A percentile compares a stretch with the other conserved stretches of the same genome.
These are phyloP conservation scores for Yamadazyma atlantica DNA, from an alignment of 1,139 yeast genomes.

Conservation along the genomic window DNA sequence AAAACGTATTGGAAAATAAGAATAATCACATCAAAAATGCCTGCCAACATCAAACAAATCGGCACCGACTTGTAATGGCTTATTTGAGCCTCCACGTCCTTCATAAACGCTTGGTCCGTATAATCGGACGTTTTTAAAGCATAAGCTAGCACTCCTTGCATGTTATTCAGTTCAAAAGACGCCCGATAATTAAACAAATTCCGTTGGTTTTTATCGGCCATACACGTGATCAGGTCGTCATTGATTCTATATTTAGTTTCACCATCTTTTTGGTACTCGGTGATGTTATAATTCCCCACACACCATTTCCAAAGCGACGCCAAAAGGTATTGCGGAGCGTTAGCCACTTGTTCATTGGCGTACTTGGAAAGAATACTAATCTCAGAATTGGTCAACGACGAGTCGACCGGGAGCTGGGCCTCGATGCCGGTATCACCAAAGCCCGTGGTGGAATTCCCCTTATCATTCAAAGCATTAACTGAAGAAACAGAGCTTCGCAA, in stretches of 20 bases:
- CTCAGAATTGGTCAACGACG: constrained; percentile 51
- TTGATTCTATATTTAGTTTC: constrained; percentile 10
- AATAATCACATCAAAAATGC: constrained; percentile 18
- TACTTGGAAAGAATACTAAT: constrained; percentile 46
- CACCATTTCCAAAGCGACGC: constrained; percentile 50
- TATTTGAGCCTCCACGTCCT: constrained; percentile 19
- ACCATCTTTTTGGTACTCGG: constrained; percentile 17
- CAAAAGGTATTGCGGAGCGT: constrained; percentile 51
- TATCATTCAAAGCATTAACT: background rate
- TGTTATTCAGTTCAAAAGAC: constrained; percentile 38
- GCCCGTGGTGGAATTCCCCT: background rate
- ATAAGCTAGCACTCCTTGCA: constrained; percentile 47
- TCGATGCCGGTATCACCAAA: constrained; percentile 3
- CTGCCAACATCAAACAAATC: constrained; percentile 12
- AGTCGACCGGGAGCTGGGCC: constrained; percentile 30
- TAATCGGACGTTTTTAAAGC: constrained; percentile 30
- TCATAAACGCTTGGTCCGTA: constrained; percentile 21
- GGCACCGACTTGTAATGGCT: constrained; percentile 22
- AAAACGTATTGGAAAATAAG: constrained; percentile 30
- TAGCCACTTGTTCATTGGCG: constrained; percentile 46
- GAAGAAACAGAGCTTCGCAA: constrained; percentile 36
- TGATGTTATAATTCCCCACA: constrained; percentile 38
- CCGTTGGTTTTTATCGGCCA: constrained; percentile 10
- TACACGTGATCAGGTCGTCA: constrained; percentile 25
- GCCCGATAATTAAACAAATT: constrained; percentile 47